Evolutionary conservation across 2,329 filamentous ascomycete genomes (phyloP), one percentile per base, ranked within the genome.

Genomic region (Sporothrix phasma): DNA sequence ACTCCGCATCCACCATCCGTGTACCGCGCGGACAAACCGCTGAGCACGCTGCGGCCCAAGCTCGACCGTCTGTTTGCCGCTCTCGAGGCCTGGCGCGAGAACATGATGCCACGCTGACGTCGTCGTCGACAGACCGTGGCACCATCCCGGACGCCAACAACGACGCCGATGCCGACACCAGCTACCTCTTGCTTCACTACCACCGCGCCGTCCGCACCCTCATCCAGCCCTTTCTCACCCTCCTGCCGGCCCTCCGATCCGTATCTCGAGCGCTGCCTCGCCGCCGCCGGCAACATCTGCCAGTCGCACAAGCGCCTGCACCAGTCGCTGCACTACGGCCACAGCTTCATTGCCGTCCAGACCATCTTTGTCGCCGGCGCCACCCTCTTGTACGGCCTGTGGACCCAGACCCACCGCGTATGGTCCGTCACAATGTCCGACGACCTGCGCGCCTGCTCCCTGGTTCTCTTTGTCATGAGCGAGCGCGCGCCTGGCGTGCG

Each of bases 1-100:
- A 82, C 67, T 79, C 79, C 75, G 76, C 19, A 81, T 81, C 34
- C 79, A 81, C 66, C 75, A 79, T 79, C 79, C n/a, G 77, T 82
- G 41, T 82, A 82, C 67, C 75, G 80, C 15, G 76, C 78, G 15
- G 80, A 82, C 66, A 74, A 76, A 41, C 74, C 78, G 2, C 71
- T 80, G 3, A 72, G 74, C 29, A 71, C 76, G 3, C 71, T 81
- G 3, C 74, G 74, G n/a, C 73, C 75, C 26, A 81, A 81, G 68
- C 77, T 81, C 70, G 76, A 78, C 66, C 74, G 72, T 5, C 73
- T 80, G 1, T 76, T 78, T 54, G 72, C 74, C 37, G 74, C 77
- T 56, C 73, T 82, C 0, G 77, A 81, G 66, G 74, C 76, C 45
- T 81, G 79, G 80, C 58, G 43, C 2, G n/a, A 54, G 3, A 54